A percentile compares a stretch with the other conserved stretches of the same genome.
phyloP scores from a whole-genome alignment of 306 rosid genomes.

The Lithocarpus polystachyus region DNA sequence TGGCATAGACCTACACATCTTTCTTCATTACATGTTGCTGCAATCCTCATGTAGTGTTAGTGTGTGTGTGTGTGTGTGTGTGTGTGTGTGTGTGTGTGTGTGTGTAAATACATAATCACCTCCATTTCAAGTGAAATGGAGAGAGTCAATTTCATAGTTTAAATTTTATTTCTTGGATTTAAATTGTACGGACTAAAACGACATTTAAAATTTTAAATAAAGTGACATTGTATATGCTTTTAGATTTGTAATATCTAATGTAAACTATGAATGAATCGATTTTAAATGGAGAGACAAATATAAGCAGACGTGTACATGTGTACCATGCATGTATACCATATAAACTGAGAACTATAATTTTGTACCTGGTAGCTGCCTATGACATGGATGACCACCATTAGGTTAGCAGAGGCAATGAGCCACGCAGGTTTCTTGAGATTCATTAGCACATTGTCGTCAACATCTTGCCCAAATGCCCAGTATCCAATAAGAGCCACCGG shows the following conservation, averaged over 20 bases:
- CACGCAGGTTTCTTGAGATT: constrained; percentile 66
- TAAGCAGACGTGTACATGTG: background rate
- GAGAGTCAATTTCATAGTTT: no score
- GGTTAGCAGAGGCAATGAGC: constrained; percentile 91
- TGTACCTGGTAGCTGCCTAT: constrained; percentile 93
- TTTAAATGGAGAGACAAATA: no score
- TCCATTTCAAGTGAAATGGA: no score
- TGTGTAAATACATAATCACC: no score
- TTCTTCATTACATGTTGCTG: background rate
- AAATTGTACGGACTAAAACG: no score
- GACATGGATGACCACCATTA: constrained; percentile 87
- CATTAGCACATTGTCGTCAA: constrained; percentile 67
- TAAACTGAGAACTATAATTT: background rate
- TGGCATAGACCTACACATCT: constrained; percentile 67
- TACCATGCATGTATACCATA: background rate
- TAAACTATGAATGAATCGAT: no score
- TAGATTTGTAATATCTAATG: no score
- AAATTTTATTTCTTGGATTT: no score
- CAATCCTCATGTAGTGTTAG: background rate
- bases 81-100: background rate
- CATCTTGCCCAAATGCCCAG: constrained; percentile 90
- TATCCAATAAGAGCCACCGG: constrained; percentile 87
- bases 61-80: background rate
- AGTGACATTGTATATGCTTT: no score
- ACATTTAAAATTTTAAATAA: no score